Percentiles rank a stretch among this genome's conserved stretches.
These are phyloP conservation scores for Pichia sp. DNA, from an alignment of 1,139 yeast genomes.

Conservation along the genomic window DNA sequence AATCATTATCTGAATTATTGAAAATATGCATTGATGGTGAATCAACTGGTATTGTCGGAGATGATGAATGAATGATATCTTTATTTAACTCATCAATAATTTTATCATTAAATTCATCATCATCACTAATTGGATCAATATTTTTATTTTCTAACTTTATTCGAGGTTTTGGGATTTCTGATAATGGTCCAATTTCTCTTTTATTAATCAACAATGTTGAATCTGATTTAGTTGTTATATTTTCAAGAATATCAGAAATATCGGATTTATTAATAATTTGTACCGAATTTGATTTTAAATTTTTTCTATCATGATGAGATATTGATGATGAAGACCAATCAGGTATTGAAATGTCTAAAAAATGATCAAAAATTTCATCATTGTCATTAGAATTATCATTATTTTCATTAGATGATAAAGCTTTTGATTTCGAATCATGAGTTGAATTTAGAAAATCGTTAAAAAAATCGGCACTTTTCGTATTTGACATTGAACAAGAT, in stretches of 20 bases:
- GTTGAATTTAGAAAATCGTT: too few species aligned
- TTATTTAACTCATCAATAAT: constrained; percentile 12
- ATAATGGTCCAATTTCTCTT: too few species aligned
- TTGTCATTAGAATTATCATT: neutral
- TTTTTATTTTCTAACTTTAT: neutral
- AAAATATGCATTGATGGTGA: constrained; percentile 19
- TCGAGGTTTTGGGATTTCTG: neutral
- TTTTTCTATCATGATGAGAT: too few species aligned
- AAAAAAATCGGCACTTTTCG: too few species aligned
- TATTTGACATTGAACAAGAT: neutral
- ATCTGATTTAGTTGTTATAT: neutral
- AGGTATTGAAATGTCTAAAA: neutral
- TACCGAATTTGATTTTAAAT: too few species aligned
- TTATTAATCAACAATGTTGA: neutral
- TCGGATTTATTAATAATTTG: neutral
- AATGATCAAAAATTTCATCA: constrained; percentile 4
- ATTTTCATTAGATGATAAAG: too few species aligned
- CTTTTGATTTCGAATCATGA: too few species aligned
- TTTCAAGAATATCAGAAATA: neutral
- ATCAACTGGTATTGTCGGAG: constrained; percentile 21
- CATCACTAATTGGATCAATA: neutral
- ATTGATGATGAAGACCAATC: too few species aligned
- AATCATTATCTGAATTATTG: constrained; percentile 9
- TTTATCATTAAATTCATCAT: constrained; percentile 3
- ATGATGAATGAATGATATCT: constrained; percentile 12